These are phyloP conservation scores for Pulveroboletus frians DNA, from an alignment of 768 basidiomycete species.

Conservation along the genomic window DNA sequence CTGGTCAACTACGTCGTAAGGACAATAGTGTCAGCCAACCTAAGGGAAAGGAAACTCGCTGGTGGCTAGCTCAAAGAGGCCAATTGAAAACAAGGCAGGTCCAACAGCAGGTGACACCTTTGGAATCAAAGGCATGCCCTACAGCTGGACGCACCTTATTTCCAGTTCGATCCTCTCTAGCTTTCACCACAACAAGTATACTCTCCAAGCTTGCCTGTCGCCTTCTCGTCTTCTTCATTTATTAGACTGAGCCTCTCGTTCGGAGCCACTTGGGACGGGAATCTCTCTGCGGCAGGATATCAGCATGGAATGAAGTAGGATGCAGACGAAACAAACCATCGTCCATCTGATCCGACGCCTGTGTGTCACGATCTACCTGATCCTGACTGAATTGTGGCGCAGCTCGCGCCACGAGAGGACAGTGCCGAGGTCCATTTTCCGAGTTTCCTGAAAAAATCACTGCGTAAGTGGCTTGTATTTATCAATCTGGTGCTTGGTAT, in stretches of 20 bases:
- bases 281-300: background rate
- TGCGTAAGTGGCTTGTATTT: background rate
- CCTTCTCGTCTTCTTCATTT: background rate
- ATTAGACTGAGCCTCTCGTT: constrained; percentile 2
- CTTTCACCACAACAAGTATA: background rate
- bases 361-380: background rate
- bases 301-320: too few relatives aligned
- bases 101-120: constrained; percentile 15
- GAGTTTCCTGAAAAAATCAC: background rate
- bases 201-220: background rate
- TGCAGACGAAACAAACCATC: background rate
- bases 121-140: constrained; percentile 9
- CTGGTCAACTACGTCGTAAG: too few relatives aligned
- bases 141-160: constrained; percentile 24
- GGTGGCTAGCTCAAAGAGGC: background rate
- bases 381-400: constrained; percentile 1
- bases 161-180: background rate
- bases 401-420: constrained; percentile 8
- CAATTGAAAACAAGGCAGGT: constrained; percentile 11
- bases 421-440: background rate
- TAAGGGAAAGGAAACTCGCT: background rate
- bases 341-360: background rate
- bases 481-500: constrained; percentile 1
- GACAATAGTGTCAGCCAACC: too few relatives aligned
- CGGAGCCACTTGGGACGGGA: constrained; percentile 8